Evolutionary conservation across 2,329 filamentous ascomycete species (phyloP).

Genomic region (Leptographium lundbergii): DNA sequence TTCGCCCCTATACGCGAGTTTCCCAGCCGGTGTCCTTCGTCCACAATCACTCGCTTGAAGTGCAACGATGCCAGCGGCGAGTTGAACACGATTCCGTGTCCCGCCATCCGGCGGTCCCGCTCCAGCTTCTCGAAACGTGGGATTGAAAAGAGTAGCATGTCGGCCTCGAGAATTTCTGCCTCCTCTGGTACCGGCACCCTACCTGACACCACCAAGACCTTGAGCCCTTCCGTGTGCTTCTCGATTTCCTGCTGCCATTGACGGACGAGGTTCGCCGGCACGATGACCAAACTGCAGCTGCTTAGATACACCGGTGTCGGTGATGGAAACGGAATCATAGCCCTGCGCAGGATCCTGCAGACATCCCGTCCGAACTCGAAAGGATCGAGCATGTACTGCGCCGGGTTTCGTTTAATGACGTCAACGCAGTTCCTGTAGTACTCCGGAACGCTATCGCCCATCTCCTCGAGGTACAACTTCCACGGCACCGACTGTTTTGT

Average conservation of each 20-base stretch:
- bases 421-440: constrained; percentile 42
- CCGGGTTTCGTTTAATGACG: constrained; percentile 44
- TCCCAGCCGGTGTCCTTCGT: constrained; percentile 81
- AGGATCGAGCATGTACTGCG: constrained; percentile 43
- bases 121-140: constrained; percentile 54
- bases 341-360: constrained; percentile 13
- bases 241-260: constrained; percentile 76
- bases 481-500: constrained; percentile 59
- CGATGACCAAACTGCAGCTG: constrained; percentile 61
- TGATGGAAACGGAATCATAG: constrained; percentile 12
- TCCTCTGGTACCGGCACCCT: constrained; percentile 41
- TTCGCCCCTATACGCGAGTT: constrained; percentile 42
- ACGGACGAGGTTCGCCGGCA: constrained; percentile 68
- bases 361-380: constrained; percentile 17
- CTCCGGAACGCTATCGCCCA: constrained; percentile 25
- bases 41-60: constrained; percentile 81
- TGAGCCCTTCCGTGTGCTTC: constrained; percentile 60
- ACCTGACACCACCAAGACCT: constrained; percentile 49
- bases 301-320: constrained; percentile 46
- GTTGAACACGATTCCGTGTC: constrained; percentile 19
- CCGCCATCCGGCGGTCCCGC: constrained; percentile 28
- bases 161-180: constrained; percentile 49
- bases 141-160: constrained; percentile 68
- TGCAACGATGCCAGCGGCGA: constrained; percentile 56
- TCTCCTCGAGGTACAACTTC: constrained; percentile 45